Evolutionary conservation across 78 protist species (phyloP), one percentile per base, ranked within the genome.

Genomic region (Thecamonas trahens): DNA sequence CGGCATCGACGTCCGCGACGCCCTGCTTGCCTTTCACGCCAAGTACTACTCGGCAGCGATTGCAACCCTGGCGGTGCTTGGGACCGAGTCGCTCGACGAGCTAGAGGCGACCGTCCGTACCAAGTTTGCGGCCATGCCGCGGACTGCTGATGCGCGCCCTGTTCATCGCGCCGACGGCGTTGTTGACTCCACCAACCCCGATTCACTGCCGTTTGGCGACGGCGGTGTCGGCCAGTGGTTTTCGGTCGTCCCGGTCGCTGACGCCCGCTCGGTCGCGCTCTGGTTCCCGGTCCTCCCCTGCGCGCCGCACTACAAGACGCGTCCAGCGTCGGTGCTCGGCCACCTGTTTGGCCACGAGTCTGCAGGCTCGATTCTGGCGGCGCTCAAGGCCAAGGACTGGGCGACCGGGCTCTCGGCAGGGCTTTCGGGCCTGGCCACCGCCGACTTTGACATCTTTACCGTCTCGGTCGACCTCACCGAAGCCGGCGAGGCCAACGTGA

Each of bases 1-100:
- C n/a, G 83, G 83, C 44, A 1, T 80, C 17, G 71, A 84, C 68
- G 59, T 74, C 35, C 69, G 87, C 24, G 70, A 39, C 28, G 67
- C 0, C 24, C 85, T 89, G 49, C 61, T 70, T 28, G 28, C 3
- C 18, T 84, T 84, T 64, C 77, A 84, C 81, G 40, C n/a, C 26
- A 14, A n/a, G 35, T 32, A 72, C 68, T 83, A 79, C 69, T 58
- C 68, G 20, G 79, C 94, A 7, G n/a, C n/a, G n/a, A n/a, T n/a
- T n/a, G n/a, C n/a, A n/a, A n/a, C n/a, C n/a, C n/a, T n/a, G n/a
- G n/a, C n/a, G 20, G 40, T 67, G 6, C 35, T 67, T 28, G 60
- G 49, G 22, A 0, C 24, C 29, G 61, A 67, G 39, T 59, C 72
- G 40, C 72, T 67, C 28, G 72, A 67, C 44, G 22, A 7, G 9